phyloP scores from a whole-genome alignment of 2,329 filamentous ascomycete species.

The Neodidymelliopsis sp. region DNA sequence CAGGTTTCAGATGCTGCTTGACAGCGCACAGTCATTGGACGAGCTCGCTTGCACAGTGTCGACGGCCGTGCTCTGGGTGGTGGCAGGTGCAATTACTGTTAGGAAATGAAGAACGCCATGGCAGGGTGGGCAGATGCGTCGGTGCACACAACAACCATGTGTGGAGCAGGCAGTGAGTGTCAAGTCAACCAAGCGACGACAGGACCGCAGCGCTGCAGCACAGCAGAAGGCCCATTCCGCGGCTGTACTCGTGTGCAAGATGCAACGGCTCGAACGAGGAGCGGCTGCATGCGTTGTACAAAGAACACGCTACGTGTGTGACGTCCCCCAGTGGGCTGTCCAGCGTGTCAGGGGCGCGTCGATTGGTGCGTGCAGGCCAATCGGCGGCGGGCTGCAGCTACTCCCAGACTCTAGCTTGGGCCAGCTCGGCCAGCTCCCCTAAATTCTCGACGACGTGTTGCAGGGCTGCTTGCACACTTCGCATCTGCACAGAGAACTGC shows the following conservation, averaged over 20 bases:
- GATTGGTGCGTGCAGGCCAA: conserved; percentile 25
- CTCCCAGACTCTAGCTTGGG: conserved; percentile 12
- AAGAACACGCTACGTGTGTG: conserved; percentile 1
- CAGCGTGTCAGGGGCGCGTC: conserved; percentile 12
- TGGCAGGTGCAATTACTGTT: conserved; percentile 13
- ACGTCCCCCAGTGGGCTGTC: neutral
- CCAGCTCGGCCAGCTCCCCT: conserved; percentile 27
- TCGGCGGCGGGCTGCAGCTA: conserved; percentile 18
- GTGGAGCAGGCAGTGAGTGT: no score
- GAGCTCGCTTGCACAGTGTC: neutral
- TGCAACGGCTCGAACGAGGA: conserved; percentile 4
- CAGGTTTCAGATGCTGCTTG: conserved; percentile 13
- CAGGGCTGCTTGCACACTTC: conserved; percentile 21
- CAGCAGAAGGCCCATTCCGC: no score
- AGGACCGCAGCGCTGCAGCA: neutral
- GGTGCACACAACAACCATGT: neutral
- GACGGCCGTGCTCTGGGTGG: conserved; percentile 7
- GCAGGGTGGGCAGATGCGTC: neutral
- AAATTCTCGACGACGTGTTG: conserved; percentile 32
- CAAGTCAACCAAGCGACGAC: neutral
- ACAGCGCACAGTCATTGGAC: conserved; percentile 4
- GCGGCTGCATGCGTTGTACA: conserved; percentile 12
- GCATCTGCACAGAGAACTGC: conserved; percentile 25
- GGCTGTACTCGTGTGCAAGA: no score
- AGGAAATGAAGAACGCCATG: conserved; percentile 26